Evolutionary conservation across 192 early-diverging fungal genomes (phyloP).

Genomic region (Coemansia sp.): DNA sequence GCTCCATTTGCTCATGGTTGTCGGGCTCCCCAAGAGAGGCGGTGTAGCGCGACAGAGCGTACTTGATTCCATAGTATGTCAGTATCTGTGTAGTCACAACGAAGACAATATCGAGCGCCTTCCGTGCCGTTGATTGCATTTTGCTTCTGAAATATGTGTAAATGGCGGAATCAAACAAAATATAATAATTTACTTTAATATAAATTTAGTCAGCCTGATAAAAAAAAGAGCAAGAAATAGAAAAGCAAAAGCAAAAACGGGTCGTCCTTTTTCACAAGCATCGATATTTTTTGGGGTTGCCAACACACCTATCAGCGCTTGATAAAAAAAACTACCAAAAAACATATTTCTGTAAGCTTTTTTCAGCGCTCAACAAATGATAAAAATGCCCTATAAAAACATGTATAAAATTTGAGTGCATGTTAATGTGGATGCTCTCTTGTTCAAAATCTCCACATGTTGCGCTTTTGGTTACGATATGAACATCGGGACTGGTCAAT

Average conservation of each 20-base stretch:
- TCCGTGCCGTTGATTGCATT: slow-evolving; percentile 56
- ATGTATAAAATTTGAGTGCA: too few species aligned
- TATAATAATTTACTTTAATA: neutral
- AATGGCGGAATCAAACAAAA: slow-evolving; percentile 2
- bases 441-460: too few species aligned
- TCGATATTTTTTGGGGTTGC: too few species aligned
- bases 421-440: too few species aligned
- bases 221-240: slow-evolving; percentile 7
- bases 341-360: too few species aligned
- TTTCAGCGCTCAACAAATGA: too few species aligned
- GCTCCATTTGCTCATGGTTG: slow-evolving; percentile 77
- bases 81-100: slow-evolving; percentile 88
- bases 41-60: slow-evolving; percentile 74
- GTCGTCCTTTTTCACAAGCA: too few species aligned
- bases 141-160: neutral
- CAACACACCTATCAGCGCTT: too few species aligned
- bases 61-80: slow-evolving; percentile 86
- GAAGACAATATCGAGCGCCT: slow-evolving; percentile 53
- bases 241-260: neutral
- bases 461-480: too few species aligned
- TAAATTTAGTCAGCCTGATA: neutral
- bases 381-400: too few species aligned
- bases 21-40: slow-evolving; percentile 64
- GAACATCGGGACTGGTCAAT: too few species aligned
- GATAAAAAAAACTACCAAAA: neutral